Percentiles rank a stretch among this genome's conserved stretches.
Evolutionary conservation across 495 filamentous ascomycete genomes (phyloP).

Genomic region (Geopyxis carbonaria): DNA sequence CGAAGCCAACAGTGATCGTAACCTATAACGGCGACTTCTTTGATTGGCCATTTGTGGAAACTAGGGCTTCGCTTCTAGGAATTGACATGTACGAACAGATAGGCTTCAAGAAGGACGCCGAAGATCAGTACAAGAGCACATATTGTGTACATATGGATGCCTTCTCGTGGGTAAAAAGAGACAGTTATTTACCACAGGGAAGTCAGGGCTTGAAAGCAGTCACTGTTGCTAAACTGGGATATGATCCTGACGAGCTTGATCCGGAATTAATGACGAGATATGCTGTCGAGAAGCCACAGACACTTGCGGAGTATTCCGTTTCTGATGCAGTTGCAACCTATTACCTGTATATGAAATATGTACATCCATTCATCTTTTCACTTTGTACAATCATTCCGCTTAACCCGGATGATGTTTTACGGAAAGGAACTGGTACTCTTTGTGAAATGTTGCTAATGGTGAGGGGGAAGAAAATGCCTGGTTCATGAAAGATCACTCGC

Average conservation of each 20-base stretch:
- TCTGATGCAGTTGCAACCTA: slow-evolving; percentile 98
- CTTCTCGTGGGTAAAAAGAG: slow-evolving; percentile 95
- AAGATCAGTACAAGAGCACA: slow-evolving; percentile 88
- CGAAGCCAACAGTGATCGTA: slow-evolving; percentile 85
- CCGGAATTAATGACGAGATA: slow-evolving; percentile 94
- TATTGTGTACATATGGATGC: slow-evolving; percentile 98
- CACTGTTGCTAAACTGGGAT: slow-evolving; percentile 91
- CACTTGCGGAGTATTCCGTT: slow-evolving; percentile 90
- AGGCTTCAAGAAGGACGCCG: slow-evolving; percentile 82
- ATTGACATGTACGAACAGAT: slow-evolving; percentile 99
- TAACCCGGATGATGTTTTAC: slow-evolving; percentile 74
- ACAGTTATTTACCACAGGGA: slow-evolving; percentile 93
- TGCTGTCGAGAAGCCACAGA: slow-evolving; percentile 80
- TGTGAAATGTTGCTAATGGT: slow-evolving; percentile 98
- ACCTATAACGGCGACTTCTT: slow-evolving; percentile 99
- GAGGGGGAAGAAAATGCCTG: not conserved
- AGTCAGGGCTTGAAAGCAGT: slow-evolving; percentile 96
- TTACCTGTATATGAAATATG: slow-evolving; percentile 99
- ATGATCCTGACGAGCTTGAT: slow-evolving; percentile 95
- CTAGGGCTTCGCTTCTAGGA: slow-evolving; percentile 77
- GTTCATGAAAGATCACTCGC: slow-evolving; percentile 15
- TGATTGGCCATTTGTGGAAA: slow-evolving; percentile 98
- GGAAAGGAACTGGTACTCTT: slow-evolving; percentile 92
- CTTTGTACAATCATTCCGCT: slow-evolving; percentile 92
- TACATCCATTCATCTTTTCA: slow-evolving; percentile 98